These are phyloP conservation scores for Phytopythium sindhum DNA, from an alignment of 352 stramenopile genomes.

Conservation along the genomic window DNA sequence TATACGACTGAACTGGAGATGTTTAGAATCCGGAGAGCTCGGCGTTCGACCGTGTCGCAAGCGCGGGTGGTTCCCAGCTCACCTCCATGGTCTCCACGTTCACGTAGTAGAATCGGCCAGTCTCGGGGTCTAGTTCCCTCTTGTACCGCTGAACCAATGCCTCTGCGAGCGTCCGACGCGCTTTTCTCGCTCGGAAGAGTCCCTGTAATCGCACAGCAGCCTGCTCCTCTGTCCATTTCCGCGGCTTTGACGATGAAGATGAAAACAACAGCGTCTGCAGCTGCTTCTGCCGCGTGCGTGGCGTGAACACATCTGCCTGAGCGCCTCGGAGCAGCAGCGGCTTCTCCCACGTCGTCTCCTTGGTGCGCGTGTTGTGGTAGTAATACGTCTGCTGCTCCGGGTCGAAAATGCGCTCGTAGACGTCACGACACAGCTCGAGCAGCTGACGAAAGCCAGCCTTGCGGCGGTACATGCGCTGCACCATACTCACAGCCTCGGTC, in stretches of 20 bases:
- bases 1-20: no score
- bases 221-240: constrained; percentile 42
- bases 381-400: constrained; percentile 45
- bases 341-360: constrained; percentile 66
- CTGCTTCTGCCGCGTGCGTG: constrained; percentile 41
- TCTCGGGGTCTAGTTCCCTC: constrained; percentile 45
- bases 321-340: constrained; percentile 41
- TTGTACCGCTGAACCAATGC: constrained; percentile 47
- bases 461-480: constrained; percentile 54
- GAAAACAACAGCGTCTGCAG: constrained; percentile 19
- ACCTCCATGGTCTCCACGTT: constrained; percentile 59
- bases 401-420: constrained; percentile 78
- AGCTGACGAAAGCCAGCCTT: constrained; percentile 43
- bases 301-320: constrained; percentile 45
- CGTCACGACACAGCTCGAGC: constrained; percentile 35
- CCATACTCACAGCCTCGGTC: constrained; percentile 40
- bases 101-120: constrained; percentile 66
- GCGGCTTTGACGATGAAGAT: not conserved
- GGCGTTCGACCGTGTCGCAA: constrained; percentile 20
- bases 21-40: constrained; percentile 24
- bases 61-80: constrained; percentile 55
- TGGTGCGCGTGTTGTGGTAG: constrained; percentile 80
- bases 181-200: constrained; percentile 50
- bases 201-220: constrained; percentile 50
- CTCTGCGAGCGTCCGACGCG: constrained; percentile 32